Evolutionary conservation across 1,139 yeast genomes (phyloP).

Genomic region (Zygosaccharomyces pseudobailii): DNA sequence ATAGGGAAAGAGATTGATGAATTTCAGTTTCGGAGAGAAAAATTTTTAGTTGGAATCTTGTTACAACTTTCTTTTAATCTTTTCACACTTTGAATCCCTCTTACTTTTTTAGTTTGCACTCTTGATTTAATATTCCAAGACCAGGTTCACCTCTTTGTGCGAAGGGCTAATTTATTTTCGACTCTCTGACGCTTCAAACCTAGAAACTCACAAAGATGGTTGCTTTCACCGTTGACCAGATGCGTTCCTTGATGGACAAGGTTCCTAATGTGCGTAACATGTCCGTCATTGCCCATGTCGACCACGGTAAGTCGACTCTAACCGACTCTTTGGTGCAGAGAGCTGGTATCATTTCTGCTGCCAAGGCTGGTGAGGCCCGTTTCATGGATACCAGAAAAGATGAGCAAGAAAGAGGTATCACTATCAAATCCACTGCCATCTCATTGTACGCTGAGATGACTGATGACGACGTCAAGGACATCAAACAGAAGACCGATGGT

Average conservation of each 20-base stretch:
- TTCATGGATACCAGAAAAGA: constrained; percentile 99
- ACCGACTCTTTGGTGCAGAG: constrained; percentile 98
- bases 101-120: background rate
- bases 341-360: constrained; percentile 99
- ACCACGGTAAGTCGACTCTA: constrained; percentile 99
- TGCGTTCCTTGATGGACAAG: constrained; percentile 98
- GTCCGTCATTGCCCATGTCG: constrained; percentile 99
- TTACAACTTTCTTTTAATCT: background rate
- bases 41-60: background rate
- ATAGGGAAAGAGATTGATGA: background rate
- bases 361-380: constrained; percentile 99
- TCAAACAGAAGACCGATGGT: constrained; percentile 92
- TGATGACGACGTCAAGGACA: constrained; percentile 92
- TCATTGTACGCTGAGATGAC: constrained; percentile 87
- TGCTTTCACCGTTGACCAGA: constrained; percentile 60
- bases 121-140: constrained; percentile 5
- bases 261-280: constrained; percentile 99
- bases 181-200: constrained; percentile 5
- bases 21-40: constrained; percentile 1
- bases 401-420: constrained; percentile 98
- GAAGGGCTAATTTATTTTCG: constrained; percentile 10
- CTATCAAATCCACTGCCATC: constrained; percentile 98
- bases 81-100: background rate
- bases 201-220: constrained; percentile 30
- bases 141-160: constrained; percentile 10